Conservation (phyloP, 495 filamentous ascomycete genomes). For the Penicillium subrubescens region DNA sequence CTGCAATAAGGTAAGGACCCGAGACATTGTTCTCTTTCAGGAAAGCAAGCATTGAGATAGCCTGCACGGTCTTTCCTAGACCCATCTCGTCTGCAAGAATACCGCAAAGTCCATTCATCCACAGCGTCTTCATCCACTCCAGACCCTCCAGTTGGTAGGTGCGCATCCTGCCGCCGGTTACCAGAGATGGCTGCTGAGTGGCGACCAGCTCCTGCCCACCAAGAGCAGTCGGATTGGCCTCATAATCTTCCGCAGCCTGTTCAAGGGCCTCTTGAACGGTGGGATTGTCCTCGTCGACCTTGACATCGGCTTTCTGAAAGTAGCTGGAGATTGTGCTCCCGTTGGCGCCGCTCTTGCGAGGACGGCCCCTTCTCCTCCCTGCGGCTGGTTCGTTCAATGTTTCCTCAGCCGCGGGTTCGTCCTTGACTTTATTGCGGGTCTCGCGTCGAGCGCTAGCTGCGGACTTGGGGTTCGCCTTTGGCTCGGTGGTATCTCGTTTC, state of each 20-base stretch:
- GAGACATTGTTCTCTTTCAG: conserved; percentile 82
- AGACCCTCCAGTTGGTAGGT: conserved; percentile 93
- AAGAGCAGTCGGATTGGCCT: conserved; percentile 61
- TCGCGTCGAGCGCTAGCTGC: conserved; percentile 21
- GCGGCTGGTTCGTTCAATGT: conserved; percentile 13
- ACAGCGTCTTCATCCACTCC: conserved; percentile 84
- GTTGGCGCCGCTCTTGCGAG: conserved; percentile 32
- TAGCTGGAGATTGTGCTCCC: conserved; percentile 56
- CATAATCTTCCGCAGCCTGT: conserved; percentile 55
- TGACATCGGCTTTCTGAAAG: conserved; percentile 59
- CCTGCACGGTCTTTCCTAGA: conserved; percentile 91
- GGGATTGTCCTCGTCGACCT: conserved; percentile 52
- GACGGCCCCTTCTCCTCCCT: conserved; percentile 29
- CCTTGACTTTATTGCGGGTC: conserved; percentile 38
- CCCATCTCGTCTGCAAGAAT: conserved; percentile 74
- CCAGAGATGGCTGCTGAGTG: conserved; percentile 79
- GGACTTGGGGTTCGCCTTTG: conserved; percentile 20
- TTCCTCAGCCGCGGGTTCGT: conserved; percentile 32
- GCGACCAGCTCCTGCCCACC: conserved; percentile 77
- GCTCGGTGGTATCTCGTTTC: conserved; percentile 23
- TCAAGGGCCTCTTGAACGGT: conserved; percentile 57
- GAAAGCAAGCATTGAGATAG: conserved; percentile 87
- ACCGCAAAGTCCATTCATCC: conserved; percentile 92
- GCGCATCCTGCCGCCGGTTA: conserved; percentile 89
- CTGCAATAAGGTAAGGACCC: conserved; percentile 87